Evolutionary conservation across 805 yeast genomes (phyloP).

Genomic region (Teunomyces panamensis): DNA sequence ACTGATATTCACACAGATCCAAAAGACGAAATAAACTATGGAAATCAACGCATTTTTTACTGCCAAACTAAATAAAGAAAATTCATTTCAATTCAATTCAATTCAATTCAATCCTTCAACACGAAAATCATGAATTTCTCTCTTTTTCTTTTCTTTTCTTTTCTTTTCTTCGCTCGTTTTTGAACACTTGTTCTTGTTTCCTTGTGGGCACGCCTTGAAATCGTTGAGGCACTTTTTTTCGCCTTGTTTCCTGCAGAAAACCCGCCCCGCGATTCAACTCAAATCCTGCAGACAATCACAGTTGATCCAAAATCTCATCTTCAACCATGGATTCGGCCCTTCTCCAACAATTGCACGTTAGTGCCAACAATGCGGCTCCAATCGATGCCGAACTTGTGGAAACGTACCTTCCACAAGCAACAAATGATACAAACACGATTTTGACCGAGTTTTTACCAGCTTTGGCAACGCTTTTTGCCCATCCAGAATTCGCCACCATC

Average conservation of each 20-base stretch:
- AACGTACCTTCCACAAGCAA: constrained; percentile 1
- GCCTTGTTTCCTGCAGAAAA: background rate
- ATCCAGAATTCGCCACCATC: constrained; percentile 8
- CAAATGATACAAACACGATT: background rate
- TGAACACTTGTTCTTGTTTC: background rate
- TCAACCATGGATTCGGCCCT: background rate
- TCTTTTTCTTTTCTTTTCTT: background rate
- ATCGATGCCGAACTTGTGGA: constrained; percentile 1
- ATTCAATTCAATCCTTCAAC: too few relatives aligned
- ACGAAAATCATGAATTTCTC: too few relatives aligned
- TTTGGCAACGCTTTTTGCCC: background rate
- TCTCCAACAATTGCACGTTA: background rate
- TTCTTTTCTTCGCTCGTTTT: background rate
- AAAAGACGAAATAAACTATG: too few relatives aligned
- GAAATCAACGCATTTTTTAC: too few relatives aligned
- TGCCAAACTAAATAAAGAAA: too few relatives aligned
- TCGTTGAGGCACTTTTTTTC: background rate
- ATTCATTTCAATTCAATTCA: too few relatives aligned
- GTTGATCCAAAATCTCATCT: background rate
- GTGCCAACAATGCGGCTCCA: background rate
- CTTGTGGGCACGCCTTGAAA: background rate
- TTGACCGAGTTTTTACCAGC: constrained; percentile 3
- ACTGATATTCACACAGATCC: too few relatives aligned
- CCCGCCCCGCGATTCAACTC: background rate
- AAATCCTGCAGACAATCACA: background rate